Conservation (phyloP, 2,329 filamentous ascomycete genomes). For the Phialophora macrospora region DNA sequence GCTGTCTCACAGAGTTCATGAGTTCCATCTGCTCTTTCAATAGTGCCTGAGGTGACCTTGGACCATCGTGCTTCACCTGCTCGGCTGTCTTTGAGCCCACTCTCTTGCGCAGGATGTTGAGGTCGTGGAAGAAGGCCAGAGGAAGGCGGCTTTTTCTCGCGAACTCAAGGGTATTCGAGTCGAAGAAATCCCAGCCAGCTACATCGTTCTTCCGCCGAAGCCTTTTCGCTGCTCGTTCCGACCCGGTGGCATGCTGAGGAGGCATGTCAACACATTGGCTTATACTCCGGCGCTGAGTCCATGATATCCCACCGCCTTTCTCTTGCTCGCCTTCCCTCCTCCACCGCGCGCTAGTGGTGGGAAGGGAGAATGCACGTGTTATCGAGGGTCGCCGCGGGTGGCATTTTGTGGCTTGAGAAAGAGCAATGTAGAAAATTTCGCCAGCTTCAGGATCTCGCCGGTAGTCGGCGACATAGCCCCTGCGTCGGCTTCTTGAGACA, state of each 20-base stretch:
- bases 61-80: conserved; percentile 46
- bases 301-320: background rate
- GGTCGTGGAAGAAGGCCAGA: conserved; percentile 35
- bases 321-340: conserved; percentile 6
- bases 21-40: conserved; percentile 35
- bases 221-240: too few species aligned
- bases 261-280: background rate
- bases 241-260: background rate
- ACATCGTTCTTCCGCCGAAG: background rate
- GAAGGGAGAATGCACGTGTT: background rate
- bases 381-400: background rate
- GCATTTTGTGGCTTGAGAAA: conserved; percentile 15
- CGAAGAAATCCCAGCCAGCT: conserved; percentile 28
- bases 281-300: conserved; percentile 17
- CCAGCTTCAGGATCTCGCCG: background rate
- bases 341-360: background rate
- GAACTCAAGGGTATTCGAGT: conserved; percentile 33
- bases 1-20: conserved; percentile 36
- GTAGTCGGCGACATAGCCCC: background rate
- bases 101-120: conserved; percentile 30
- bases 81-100: conserved; percentile 33
- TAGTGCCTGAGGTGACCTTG: conserved; percentile 30
- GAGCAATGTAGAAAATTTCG: conserved; percentile 23
- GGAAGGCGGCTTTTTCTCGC: conserved; percentile 34
- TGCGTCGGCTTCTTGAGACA: background rate